Conservation (phyloP, 768 basidiomycete genomes). For the Heimioporus sp. region DNA sequence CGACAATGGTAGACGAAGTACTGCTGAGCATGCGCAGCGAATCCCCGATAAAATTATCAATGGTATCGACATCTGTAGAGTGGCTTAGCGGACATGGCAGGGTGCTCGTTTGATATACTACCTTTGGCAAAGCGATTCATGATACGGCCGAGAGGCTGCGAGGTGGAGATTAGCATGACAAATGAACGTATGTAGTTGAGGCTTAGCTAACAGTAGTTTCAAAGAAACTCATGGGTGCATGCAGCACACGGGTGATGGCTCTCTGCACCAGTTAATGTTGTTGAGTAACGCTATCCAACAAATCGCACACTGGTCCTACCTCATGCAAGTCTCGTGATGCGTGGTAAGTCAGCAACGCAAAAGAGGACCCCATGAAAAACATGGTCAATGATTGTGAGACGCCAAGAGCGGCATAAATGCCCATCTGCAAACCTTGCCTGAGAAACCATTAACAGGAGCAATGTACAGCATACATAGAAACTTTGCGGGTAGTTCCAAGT, state of each 20-base stretch:
- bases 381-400: slow-evolving; percentile 63
- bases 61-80: slow-evolving; percentile 63
- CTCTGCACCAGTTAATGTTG: slow-evolving; percentile 33
- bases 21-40: slow-evolving; percentile 68
- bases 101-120: slow-evolving; percentile 25
- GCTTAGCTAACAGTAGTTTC: slow-evolving; percentile 64
- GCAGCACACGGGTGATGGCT: slow-evolving; percentile 69
- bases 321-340: slow-evolving; percentile 70
- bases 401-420: slow-evolving; percentile 74
- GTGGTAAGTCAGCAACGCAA: slow-evolving; percentile 71
- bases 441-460: slow-evolving; percentile 28
- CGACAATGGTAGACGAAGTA: slow-evolving; percentile 64
- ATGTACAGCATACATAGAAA: slow-evolving; percentile 59
- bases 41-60: slow-evolving; percentile 76
- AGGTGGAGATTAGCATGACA: not conserved
- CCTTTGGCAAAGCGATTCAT: slow-evolving; percentile 88
- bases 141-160: slow-evolving; percentile 76
- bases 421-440: slow-evolving; percentile 52
- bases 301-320: slow-evolving; percentile 30
- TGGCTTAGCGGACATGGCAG: not conserved
- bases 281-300: not conserved
- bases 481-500: slow-evolving; percentile 58
- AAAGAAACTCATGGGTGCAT: slow-evolving; percentile 88
- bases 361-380: slow-evolving; percentile 64
- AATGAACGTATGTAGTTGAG: too few species aligned